phyloP scores from a whole-genome alignment of 2,329 filamentous ascomycete species.

The Ophiostoma ulmi region DNA sequence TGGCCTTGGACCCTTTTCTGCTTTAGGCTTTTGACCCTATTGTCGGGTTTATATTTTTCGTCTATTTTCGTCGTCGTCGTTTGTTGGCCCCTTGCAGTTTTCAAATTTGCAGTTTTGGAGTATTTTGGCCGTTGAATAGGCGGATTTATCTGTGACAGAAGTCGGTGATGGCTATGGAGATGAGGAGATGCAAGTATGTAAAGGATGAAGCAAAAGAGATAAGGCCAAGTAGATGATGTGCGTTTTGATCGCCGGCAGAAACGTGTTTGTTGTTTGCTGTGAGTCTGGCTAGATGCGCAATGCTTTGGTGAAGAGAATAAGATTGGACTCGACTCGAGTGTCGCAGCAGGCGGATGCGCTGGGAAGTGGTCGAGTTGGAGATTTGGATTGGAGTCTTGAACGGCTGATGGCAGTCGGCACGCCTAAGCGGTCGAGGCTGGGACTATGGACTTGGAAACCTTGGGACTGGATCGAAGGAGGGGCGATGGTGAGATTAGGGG shows the following conservation, averaged over 20 bases:
- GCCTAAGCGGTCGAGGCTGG: constrained; percentile 3
- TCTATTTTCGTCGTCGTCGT: neutral
- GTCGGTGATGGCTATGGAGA: neutral
- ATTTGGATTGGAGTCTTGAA: neutral
- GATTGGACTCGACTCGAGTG: neutral
- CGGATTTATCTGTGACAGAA: neutral
- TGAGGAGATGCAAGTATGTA: neutral
- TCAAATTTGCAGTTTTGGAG: neutral
- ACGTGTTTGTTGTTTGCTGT: neutral
- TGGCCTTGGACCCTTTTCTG: constrained; percentile 1
- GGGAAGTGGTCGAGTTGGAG: neutral
- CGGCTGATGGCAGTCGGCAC: neutral
- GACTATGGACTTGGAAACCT: neutral
- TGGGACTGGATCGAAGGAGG: constrained; percentile 10
- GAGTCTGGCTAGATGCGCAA: neutral
- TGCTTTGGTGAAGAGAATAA: neutral
- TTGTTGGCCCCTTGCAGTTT: neutral
- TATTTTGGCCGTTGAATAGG: neutral
- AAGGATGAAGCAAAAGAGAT: neutral
- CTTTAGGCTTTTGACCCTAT: neutral
- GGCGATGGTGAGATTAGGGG: neutral
- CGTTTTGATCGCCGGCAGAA: constrained; percentile 1
- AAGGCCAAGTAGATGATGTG: constrained; percentile 1
- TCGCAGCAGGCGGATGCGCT: neutral
- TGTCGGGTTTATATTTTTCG: neutral